Evolutionary conservation across 2,329 filamentous ascomycete genomes (phyloP).

Genomic region (Massarina eburnea): DNA sequence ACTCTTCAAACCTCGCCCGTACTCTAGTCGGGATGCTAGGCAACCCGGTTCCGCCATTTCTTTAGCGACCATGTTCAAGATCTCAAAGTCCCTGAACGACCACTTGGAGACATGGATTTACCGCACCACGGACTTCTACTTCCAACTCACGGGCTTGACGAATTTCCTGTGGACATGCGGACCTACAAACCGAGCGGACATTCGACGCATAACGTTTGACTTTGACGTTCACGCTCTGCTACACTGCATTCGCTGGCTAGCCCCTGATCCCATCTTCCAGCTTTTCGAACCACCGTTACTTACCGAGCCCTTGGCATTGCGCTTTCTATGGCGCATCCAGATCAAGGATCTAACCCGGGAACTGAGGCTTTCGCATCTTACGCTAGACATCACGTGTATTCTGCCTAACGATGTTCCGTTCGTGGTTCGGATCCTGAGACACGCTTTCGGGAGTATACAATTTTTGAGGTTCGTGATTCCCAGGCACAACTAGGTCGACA

Average conservation of each 20-base stretch:
- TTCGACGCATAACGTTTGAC: conserved; percentile 24
- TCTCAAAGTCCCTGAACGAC: conserved; percentile 20
- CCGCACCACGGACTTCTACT: conserved; percentile 30
- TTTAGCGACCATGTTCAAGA: conserved; percentile 20
- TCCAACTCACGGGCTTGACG: conserved; percentile 17
- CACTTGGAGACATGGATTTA: conserved; percentile 25
- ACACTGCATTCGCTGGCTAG: conserved; percentile 35
- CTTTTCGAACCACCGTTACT: conserved; percentile 28
- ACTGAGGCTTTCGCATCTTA: conserved; percentile 24
- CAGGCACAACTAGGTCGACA: no score
- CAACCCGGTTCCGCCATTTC: conserved; percentile 12
- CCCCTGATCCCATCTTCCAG: conserved; percentile 28
- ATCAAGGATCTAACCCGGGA: conserved; percentile 29
- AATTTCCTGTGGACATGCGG: conserved; percentile 21
- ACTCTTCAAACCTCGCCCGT: neutral
- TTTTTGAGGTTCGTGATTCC: conserved; percentile 16
- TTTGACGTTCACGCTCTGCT: conserved; percentile 23
- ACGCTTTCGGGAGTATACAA: conserved; percentile 20
- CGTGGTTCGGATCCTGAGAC: conserved; percentile 21
- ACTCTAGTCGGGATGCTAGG: neutral
- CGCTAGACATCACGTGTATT: conserved; percentile 24
- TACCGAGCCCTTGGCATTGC: conserved; percentile 19
- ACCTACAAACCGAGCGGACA: conserved; percentile 20
- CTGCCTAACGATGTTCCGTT: conserved; percentile 21
- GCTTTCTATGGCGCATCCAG: conserved; percentile 36